Conservation (phyloP, 305 asterid genomes). For the Plantago rigida region DNA sequence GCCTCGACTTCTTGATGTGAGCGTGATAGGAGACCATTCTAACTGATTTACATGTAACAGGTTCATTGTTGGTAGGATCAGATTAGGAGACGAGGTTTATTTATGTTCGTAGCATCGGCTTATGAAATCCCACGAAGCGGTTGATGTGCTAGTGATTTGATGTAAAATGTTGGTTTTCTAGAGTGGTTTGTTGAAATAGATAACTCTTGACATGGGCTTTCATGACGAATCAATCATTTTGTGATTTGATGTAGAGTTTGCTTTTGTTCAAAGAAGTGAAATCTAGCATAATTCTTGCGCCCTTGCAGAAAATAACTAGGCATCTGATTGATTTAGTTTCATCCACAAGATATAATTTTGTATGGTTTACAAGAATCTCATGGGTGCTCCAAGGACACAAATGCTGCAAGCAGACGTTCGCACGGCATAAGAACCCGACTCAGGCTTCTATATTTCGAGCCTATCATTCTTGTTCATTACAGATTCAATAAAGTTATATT, state of each 20-base stretch:
- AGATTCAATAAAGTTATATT: too few relatives aligned
- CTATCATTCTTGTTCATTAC: too few relatives aligned
- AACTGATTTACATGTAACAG: slow-evolving; percentile 15
- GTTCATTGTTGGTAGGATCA: not conserved
- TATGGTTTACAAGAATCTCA: too few relatives aligned
- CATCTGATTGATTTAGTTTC: too few relatives aligned
- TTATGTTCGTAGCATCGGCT: not conserved
- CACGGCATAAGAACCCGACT: too few relatives aligned
- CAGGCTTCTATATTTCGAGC: too few relatives aligned
- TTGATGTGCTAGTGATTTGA: slow-evolving; percentile 7
- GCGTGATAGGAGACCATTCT: slow-evolving; percentile 26
- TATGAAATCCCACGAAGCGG: not conserved
- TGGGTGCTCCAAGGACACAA: too few relatives aligned
- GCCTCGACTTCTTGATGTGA: slow-evolving; percentile 27
- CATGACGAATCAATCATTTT: too few relatives aligned
- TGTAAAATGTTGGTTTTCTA: slow-evolving; percentile 13
- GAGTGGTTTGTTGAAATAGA: slow-evolving; percentile 1
- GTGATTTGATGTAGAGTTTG: not conserved
- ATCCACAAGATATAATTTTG: too few relatives aligned
- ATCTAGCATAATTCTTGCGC: not conserved
- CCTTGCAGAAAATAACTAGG: too few relatives aligned
- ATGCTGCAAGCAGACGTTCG: too few relatives aligned
- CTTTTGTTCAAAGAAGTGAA: not conserved
- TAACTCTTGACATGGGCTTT: too few relatives aligned
- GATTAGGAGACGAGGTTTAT: not conserved